phyloP scores from a whole-genome alignment of 352 stramenopile species.

The Blastocystis sp. region DNA sequence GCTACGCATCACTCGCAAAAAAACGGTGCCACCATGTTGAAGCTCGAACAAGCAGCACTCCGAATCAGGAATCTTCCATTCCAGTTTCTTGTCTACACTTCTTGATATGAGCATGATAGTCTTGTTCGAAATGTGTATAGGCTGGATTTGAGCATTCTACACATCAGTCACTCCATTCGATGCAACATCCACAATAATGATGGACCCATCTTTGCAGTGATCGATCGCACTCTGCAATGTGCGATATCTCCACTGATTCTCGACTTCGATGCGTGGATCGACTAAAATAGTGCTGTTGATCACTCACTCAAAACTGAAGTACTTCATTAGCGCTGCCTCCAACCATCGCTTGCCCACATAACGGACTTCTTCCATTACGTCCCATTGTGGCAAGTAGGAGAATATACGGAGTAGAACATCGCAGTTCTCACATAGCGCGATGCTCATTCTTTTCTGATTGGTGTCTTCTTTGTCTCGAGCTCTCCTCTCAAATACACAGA shows the following conservation, averaged over 20 bases:
- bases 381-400: neutral
- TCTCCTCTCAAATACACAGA: neutral
- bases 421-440: neutral
- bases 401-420: conserved; percentile 16
- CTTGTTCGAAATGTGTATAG: conserved; percentile 5
- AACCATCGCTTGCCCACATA: conserved; percentile 31
- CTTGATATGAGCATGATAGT: neutral
- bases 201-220: conserved; percentile 6
- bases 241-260: neutral
- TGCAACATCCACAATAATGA: conserved; percentile 5
- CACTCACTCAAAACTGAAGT: neutral
- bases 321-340: neutral
- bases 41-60: neutral
- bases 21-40: neutral
- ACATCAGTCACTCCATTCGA: neutral
- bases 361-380: neutral
- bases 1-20: neutral
- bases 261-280: neutral
- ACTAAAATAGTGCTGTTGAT: conserved; percentile 1
- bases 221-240: conserved; percentile 33
- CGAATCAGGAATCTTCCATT: neutral
- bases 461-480: neutral
- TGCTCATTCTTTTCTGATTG: neutral
- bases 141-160: neutral
- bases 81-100: neutral